These are phyloP conservation scores for Geotrichum cucujoidarum DNA, from an alignment of 1,139 yeast genomes.

Conservation along the genomic window DNA sequence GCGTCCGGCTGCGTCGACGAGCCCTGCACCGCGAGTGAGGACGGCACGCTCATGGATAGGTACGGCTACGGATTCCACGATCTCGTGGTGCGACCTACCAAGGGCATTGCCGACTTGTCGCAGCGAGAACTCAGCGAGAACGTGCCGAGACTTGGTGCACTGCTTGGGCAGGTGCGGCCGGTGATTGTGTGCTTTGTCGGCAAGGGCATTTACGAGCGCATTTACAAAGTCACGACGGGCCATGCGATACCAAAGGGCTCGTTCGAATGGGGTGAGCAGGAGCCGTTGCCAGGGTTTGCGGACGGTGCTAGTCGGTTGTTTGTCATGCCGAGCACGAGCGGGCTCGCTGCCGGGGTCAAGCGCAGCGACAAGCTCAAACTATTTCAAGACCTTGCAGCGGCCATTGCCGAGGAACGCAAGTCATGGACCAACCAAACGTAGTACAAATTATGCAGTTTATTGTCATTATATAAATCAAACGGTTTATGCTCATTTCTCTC, in stretches of 20 bases:
- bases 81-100: slow-evolving; percentile 60
- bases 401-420: slow-evolving; percentile 13
- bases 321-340: slow-evolving; percentile 74
- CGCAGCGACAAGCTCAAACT: slow-evolving; percentile 44
- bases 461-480: background rate
- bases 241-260: slow-evolving; percentile 22
- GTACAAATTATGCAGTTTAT: background rate
- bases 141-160: slow-evolving; percentile 50
- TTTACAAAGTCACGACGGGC: slow-evolving; percentile 41
- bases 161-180: slow-evolving; percentile 42
- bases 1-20: slow-evolving; percentile 45
- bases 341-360: slow-evolving; percentile 57
- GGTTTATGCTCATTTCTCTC: background rate
- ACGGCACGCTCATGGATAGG: slow-evolving; percentile 40
- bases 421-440: background rate
- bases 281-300: slow-evolving; percentile 24
- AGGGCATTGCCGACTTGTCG: slow-evolving; percentile 52
- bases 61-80: slow-evolving; percentile 68
- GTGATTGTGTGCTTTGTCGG: slow-evolving; percentile 57
- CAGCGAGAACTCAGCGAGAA: slow-evolving; percentile 50
- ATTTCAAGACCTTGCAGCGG: slow-evolving; percentile 44
- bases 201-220: slow-evolving; percentile 71
- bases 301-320: slow-evolving; percentile 36
- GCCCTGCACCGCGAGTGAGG: slow-evolving; percentile 41
- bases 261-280: slow-evolving; percentile 53